These are phyloP conservation scores for Oligophagozyma castellii DNA, from an alignment of 1,139 yeast genomes.

Conservation along the genomic window DNA sequence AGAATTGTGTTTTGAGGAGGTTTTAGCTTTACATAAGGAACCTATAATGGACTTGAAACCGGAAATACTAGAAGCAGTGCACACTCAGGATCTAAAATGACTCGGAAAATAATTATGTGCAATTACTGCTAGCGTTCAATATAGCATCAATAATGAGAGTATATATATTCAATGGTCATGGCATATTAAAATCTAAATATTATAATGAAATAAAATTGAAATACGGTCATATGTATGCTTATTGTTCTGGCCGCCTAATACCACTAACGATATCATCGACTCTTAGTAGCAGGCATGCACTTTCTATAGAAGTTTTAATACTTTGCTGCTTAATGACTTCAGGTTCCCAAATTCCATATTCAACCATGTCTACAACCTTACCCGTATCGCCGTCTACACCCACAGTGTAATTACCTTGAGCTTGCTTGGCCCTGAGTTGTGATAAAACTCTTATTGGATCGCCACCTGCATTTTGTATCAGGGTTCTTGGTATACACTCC, in stretches of 20 bases:
- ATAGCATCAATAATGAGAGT: no score
- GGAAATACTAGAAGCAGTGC: background rate
- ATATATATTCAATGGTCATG: no score
- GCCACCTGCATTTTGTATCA: conserved; percentile 95
- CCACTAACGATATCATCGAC: conserved; percentile 98
- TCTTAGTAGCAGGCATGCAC: conserved; percentile 86
- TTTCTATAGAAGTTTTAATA: conserved; percentile 91
- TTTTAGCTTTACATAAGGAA: conserved; percentile 38
- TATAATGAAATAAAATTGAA: no score
- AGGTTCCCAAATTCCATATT: conserved; percentile 98
- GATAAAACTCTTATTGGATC: conserved; percentile 84
- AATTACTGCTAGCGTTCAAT: no score
- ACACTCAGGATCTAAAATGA: conserved; percentile 1
- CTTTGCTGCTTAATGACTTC: conserved; percentile 95
- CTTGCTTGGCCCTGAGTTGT: conserved; percentile 91
- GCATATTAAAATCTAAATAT: no score
- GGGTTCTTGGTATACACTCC: conserved; percentile 95
- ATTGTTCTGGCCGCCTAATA: conserved; percentile 40
- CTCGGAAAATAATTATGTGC: background rate
- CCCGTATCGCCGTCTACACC: conserved; percentile 96
- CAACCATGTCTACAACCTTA: conserved; percentile 87
- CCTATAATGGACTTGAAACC: conserved; percentile 7
- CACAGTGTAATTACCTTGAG: conserved; percentile 68
- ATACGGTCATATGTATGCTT: no score
- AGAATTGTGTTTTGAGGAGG: conserved; percentile 48